These are phyloP conservation scores for Tetrapisispora pingtungensis DNA, from an alignment of 805 yeast genomes.

Conservation along the genomic window DNA sequence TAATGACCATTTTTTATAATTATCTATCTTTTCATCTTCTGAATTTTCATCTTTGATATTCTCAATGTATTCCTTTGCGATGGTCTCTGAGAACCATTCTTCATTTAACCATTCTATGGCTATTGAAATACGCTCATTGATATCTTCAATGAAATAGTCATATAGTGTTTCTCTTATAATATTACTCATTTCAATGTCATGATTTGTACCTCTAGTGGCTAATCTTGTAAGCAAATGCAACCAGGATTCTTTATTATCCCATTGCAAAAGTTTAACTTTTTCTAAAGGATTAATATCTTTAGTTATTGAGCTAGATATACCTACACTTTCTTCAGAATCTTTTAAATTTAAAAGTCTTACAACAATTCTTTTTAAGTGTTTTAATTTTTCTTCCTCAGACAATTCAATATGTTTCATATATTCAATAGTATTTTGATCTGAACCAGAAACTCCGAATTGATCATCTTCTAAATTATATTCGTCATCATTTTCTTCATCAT, in stretches of 20 bases:
- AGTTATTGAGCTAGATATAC: slow-evolving; percentile 4
- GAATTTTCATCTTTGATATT: slow-evolving; percentile 8
- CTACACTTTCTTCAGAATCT: slow-evolving; percentile 14
- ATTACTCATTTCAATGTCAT: slow-evolving; percentile 40
- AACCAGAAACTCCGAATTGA: slow-evolving; percentile 20
- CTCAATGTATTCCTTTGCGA: slow-evolving; percentile 10
- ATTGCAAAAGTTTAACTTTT: slow-evolving; percentile 31
- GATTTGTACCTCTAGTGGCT: slow-evolving; percentile 67
- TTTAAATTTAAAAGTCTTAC: slow-evolving; percentile 7
- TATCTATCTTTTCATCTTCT: slow-evolving; percentile 29
- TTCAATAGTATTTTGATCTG: slow-evolving; percentile 6
- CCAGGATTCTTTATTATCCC: slow-evolving; percentile 69
- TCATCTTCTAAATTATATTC: slow-evolving; percentile 27
- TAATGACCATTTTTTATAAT: slow-evolving; percentile 60
- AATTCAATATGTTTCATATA: slow-evolving; percentile 38
- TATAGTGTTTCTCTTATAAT: slow-evolving; percentile 61
- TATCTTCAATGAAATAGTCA: slow-evolving; percentile 61
- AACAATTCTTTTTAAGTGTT: slow-evolving; percentile 33
- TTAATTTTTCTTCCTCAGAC: slow-evolving; percentile 44
- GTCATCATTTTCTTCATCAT: slow-evolving; percentile 25
- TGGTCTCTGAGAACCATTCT: slow-evolving; percentile 69
- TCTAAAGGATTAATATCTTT: slow-evolving; percentile 18
- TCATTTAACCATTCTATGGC: slow-evolving; percentile 91
- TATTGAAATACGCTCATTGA: slow-evolving; percentile 60
- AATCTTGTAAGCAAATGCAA: slow-evolving; percentile 60